phyloP scores from a whole-genome alignment of 116 monocot genomes.

The Zostera marina region DNA sequence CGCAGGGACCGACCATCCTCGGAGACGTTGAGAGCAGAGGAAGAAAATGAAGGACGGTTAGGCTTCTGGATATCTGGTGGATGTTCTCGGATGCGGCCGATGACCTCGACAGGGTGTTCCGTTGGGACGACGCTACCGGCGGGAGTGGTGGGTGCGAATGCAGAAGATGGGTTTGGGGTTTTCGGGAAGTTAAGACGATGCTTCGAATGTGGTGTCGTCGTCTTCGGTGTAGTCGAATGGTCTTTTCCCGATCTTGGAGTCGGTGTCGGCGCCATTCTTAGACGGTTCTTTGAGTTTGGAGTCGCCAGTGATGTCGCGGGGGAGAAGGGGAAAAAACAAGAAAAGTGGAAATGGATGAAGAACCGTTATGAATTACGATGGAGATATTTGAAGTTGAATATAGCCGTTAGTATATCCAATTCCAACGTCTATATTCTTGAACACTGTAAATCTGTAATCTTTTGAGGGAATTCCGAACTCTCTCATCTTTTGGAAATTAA shows the following conservation, averaged over 20 bases:
- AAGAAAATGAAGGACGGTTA: conserved; percentile 5
- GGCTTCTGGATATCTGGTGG: conserved; percentile 17
- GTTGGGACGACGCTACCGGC: conserved; percentile 27
- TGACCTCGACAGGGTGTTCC: conserved; percentile 94
- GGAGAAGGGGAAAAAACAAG: too few species aligned
- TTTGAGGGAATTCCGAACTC: too few species aligned
- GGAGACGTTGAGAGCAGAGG: conserved; percentile 41
- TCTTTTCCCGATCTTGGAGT: conserved; percentile 16
- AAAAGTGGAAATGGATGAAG: too few species aligned
- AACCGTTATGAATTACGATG: too few species aligned
- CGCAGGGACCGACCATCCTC: conserved; percentile 34
- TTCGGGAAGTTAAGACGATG: conserved; percentile 67
- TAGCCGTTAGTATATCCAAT: too few species aligned
- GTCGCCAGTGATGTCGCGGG: too few species aligned
- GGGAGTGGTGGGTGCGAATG: neutral
- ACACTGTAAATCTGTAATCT: too few species aligned
- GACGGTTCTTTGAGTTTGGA: too few species aligned
- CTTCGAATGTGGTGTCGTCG: conserved; percentile 53
- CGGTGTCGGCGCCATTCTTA: conserved; percentile 48
- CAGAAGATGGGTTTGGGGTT: conserved; percentile 12
- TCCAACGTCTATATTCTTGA: too few species aligned
- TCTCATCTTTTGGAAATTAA: too few species aligned
- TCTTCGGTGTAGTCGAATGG: conserved; percentile 22
- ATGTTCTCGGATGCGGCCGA: conserved; percentile 60
- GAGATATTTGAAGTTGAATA: too few species aligned